Evolutionary conservation across 2,329 filamentous ascomycete species (phyloP).

Genomic region (Xylaria sp.): DNA sequence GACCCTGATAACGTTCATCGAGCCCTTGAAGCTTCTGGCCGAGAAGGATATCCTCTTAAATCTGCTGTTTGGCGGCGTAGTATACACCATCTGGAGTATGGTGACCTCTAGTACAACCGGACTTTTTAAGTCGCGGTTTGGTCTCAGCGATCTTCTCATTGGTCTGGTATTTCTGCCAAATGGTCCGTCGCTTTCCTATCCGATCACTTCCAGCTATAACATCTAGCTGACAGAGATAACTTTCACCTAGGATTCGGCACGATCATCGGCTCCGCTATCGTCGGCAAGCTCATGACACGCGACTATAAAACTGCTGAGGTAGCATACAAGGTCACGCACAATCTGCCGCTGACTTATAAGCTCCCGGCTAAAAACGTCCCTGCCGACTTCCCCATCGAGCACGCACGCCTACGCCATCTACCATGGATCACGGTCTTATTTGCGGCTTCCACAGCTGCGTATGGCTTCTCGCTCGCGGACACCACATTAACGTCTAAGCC

Average conservation of each 20-base stretch:
- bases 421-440: conserved; percentile 11
- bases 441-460: not conserved
- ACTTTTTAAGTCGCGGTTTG: not conserved
- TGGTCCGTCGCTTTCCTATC: not conserved
- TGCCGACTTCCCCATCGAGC: conserved; percentile 11
- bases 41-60: conserved; percentile 14
- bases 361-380: conserved; percentile 3
- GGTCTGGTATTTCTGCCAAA: conserved; percentile 8
- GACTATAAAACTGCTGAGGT: conserved; percentile 4
- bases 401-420: conserved; percentile 12
- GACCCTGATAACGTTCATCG: not conserved
- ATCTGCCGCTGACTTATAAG: not conserved
- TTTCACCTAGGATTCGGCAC: not conserved
- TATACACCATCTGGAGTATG: conserved; percentile 16
- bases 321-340: not conserved
- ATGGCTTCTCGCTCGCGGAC: not conserved
- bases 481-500: not conserved
- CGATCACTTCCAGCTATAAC: not conserved
- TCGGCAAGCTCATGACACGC: conserved; percentile 8
- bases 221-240: not conserved
- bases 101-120: conserved; percentile 13
- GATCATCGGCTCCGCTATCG: conserved; percentile 10
- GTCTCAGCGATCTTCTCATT: conserved; percentile 3
- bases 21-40: not conserved
- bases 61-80: conserved; percentile 3